Base-by-base conservation (phyloP, 2,329 filamentous ascomycete genomes). In the Sporothrix pseudoabietina region DNA sequence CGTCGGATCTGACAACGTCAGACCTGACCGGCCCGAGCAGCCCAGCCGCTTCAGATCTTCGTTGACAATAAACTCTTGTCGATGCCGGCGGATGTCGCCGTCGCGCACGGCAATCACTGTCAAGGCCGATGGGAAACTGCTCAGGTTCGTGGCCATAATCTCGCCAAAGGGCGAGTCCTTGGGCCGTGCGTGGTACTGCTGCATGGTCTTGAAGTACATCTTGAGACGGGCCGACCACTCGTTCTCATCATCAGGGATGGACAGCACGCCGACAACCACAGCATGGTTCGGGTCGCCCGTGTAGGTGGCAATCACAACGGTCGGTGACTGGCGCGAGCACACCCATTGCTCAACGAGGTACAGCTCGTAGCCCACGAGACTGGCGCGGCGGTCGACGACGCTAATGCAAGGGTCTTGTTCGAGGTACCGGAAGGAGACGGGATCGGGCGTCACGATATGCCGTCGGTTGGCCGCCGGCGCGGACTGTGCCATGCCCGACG, bases 271-370 rank as follows among this genome's bases (percentile, higher is more conserved):
- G 4, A 93, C 94, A 9, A 91, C 83, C n/a, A 97, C 90, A 0
- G 86, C 88, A 80, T 97, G 92, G 47, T 89, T 90, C 47, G 89
- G 86, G 78, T 98, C 94, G 72, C 95, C 96, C 0, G 95, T 98
- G 79, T 96, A 98, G 3, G 94, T 97, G 57, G 92, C 92, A 76
- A 98, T 97, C 69, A 97, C 89, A 76, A 97, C 92, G 19, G 95
- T 98, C 0, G 95, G 95, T 75, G 97, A 94, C 73, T 90, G 88
- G 71, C 96, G 90, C 14, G 95, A 98, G 82, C 94, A 98, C 6
- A 94, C 94, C 96, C 96, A 99, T 85, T 99, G 96, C 81, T 98
- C 96, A 76, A 98, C 94, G 19, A 98, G 84, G 81, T 98, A 98
- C 75, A 95, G 86, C 81, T 98, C 94, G 82, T 98, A 98, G 76